These are phyloP conservation scores for Leccinum insigne DNA, from an alignment of 1,284 basidiomycete species.

Conservation along the genomic window DNA sequence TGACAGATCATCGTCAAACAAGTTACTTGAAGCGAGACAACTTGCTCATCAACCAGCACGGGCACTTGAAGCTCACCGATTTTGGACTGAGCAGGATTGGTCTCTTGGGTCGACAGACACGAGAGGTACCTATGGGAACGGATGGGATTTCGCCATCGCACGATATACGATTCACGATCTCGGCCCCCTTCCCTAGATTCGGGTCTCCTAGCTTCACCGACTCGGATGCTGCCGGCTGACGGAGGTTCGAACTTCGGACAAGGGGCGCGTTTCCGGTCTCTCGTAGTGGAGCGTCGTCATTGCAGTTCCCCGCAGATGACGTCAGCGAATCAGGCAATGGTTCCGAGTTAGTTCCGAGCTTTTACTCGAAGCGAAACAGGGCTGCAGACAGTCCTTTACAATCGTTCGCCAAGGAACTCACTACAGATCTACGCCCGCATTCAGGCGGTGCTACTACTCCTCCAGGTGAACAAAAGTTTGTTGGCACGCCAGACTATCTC, in stretches of 20 bases:
- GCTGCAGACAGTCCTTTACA: slow-evolving; percentile 73
- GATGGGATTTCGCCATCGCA: slow-evolving; percentile 48
- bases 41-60: slow-evolving; percentile 93
- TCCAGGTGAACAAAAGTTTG: slow-evolving; percentile 88
- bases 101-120: slow-evolving; percentile 94
- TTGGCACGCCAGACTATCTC: slow-evolving; percentile 96
- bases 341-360: slow-evolving; percentile 70
- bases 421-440: slow-evolving; percentile 74
- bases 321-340: slow-evolving; percentile 79
- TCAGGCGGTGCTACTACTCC: slow-evolving; percentile 68
- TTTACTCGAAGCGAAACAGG: slow-evolving; percentile 57
- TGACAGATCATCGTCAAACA: slow-evolving; percentile 16
- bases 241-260: slow-evolving; percentile 83
- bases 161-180: slow-evolving; percentile 67
- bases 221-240: slow-evolving; percentile 53
- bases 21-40: slow-evolving; percentile 99
- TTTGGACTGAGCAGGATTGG: slow-evolving; percentile 98
- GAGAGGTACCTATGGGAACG: slow-evolving; percentile 63
- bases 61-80: slow-evolving; percentile 97
- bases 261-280: slow-evolving; percentile 53
- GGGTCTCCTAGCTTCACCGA: slow-evolving; percentile 73
- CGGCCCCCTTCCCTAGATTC: slow-evolving; percentile 84
- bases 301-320: slow-evolving; percentile 73
- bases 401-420: slow-evolving; percentile 81
- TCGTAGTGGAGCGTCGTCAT: slow-evolving; percentile 62